Base-by-base conservation (phyloP, 108 stramenopile species). In the Asterionellopsis glacialis region DNA sequence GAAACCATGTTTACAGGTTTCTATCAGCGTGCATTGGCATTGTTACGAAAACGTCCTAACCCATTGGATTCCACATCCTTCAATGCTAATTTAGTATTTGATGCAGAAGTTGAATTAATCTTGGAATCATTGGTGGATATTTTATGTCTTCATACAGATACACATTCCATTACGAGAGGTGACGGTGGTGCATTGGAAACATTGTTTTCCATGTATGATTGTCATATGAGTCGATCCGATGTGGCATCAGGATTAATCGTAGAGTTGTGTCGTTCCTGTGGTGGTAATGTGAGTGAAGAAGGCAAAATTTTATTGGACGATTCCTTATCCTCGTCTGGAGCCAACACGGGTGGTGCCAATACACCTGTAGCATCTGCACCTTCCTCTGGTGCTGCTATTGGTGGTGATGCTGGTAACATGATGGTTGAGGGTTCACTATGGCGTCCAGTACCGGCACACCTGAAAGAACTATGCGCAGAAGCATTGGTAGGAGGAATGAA, bases 1-100 rank as follows among this genome's bases (percentile, higher is more conserved):
- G 88, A 87, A 62, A 71, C 80, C 41, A 84, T 93, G 11, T 90
- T 88, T 67, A 76, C 86, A n/a, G 91, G 91, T 39, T 90, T 93
- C 62, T 93, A 85, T 74, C 85, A 86, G 48, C 79, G 91, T 51
- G 86, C 91, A 0, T 48, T 93, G 49, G 83, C 77, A 15, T 57
- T 93, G 41, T 56, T 93, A 43, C 79, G 91, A 13, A 77, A 78
- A 38, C 76, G 84, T 10, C 58, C 59, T n/a, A 43, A 70, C 23
- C 86, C 91, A 13, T 59, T 50, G 13, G 85, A 90, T 71, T 80
- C 74, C 16, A 16, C 63, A 10, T 59, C 67, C 40, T 93, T 84
- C 64, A 76, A 88, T 63, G 75, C 85, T 27, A 88, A 93, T 68
- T 26, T 82, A 22, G 50, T 71, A 51, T 93, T 93, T 70, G 91